phyloP scores from a whole-genome alignment of 139 green algal species.

The Pleodorina starrii region DNA sequence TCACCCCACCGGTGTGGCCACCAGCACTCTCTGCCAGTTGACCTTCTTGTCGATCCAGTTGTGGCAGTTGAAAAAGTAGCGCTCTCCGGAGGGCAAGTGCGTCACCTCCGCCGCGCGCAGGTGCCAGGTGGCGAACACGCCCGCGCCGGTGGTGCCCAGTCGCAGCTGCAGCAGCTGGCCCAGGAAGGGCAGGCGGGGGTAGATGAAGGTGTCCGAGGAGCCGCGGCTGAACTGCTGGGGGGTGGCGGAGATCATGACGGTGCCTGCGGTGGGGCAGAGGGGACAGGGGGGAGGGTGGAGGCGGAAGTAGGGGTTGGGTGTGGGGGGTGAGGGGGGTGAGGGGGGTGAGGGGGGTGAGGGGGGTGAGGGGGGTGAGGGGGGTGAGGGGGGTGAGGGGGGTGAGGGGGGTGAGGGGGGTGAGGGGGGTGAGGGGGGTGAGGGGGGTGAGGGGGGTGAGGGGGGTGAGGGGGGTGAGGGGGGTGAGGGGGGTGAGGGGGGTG shows the following conservation, averaged over 20 bases:
- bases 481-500: too few species aligned
- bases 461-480: not conserved
- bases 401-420: not conserved
- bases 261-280: conserved; percentile 45
- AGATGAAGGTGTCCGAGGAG: conserved; percentile 70
- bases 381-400: not conserved
- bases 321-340: not conserved
- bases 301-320: not conserved
- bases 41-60: conserved; percentile 73
- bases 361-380: not conserved
- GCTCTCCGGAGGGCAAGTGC: conserved; percentile 64
- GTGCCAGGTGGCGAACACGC: conserved; percentile 78
- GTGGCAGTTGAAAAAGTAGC: conserved; percentile 74
- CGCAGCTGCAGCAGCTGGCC: conserved; percentile 66
- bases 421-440: too few species aligned
- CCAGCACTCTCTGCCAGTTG: conserved; percentile 66
- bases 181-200: conserved; percentile 71
- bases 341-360: not conserved
- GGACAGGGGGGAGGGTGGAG: not conserved
- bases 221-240: conserved; percentile 65
- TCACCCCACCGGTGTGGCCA: not conserved
- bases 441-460: too few species aligned
- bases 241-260: conserved; percentile 41
- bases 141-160: conserved; percentile 73
- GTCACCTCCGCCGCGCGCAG: conserved; percentile 72